phyloP scores from a whole-genome alignment of 495 filamentous ascomycete genomes.

The Lophiostoma macrostomum region DNA sequence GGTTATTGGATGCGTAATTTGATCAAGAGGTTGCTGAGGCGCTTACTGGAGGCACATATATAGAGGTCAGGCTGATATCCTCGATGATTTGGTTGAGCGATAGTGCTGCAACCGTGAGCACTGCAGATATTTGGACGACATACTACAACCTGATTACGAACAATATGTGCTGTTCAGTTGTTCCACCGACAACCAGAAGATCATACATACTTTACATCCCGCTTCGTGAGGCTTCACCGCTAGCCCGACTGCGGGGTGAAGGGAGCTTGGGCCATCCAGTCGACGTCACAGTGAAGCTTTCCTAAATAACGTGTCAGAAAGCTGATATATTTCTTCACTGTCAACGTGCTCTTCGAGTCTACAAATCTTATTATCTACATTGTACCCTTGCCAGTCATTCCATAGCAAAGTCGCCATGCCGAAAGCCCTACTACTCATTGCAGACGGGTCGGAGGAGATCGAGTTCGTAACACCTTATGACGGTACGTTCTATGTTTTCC shows the following conservation, averaged over 20 bases:
- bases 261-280: conserved; percentile 5
- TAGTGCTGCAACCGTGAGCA: too few relatives aligned
- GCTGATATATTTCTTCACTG: too few relatives aligned
- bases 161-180: too few relatives aligned
- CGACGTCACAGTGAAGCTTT: conserved; percentile 4
- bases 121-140: not conserved
- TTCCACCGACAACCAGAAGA: too few relatives aligned
- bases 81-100: not conserved
- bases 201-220: too few relatives aligned
- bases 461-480: conserved; percentile 40
- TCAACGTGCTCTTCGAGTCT: too few relatives aligned
- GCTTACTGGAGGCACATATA: not conserved
- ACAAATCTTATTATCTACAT: not conserved
- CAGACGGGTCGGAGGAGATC: conserved; percentile 39
- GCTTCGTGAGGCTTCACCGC: not conserved
- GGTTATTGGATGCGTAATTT: too few relatives aligned
- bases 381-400: not conserved
- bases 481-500: conserved; percentile 24
- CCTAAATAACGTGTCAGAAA: not conserved
- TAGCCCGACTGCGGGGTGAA: conserved; percentile 12
- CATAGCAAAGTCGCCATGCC: too few relatives aligned
- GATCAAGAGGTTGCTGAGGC: too few relatives aligned
- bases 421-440: conserved; percentile 35
- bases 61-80: conserved; percentile 1
- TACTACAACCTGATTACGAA: too few relatives aligned